Base-by-base conservation (phyloP, 495 filamentous ascomycete genomes). In the Annulohypoxylon maeteangense region DNA sequence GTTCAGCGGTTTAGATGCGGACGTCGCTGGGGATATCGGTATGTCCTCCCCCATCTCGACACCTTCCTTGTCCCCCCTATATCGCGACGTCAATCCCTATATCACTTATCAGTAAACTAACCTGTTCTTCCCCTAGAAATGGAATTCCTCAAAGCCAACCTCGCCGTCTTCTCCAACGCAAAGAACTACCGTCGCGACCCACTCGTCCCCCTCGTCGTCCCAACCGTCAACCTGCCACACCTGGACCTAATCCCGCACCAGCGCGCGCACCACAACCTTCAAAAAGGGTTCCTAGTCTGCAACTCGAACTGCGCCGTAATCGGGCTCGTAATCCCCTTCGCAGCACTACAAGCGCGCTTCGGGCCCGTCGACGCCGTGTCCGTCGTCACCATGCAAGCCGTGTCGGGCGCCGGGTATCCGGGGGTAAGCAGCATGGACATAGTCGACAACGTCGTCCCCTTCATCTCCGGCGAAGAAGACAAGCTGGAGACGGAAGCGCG, bases 271-370 rank as follows among this genome's bases (percentile, higher is more conserved):
- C 87, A 89, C 68, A 81, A 80, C n/a, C 81, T 93, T 40, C 81
- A 89, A 60, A 92, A 91, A 78, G 93, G 93, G 12, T 94, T 95
- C 79, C 78, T 95, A 58, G 90, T 95, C 44, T 95, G 92, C 84
- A 95, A 95, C 82, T 93, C 91, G 62, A 95, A 96, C 83, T 96
- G 93, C 81, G 92, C 92, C 20, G 93, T 95, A 59, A 95, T 95
- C 74, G 93, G 93, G 16, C 86, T 95, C 55, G 93, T 94, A 53
- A 93, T 95, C 63, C 93, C 93, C n/a, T 91, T 94, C 75, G 93
- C 92, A 18, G 93, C 91, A 20, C 86, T 96, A 36, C 89, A 92
- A 78, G 87, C 90, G 38, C 86, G 86, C 73, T 94, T 95, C 76
- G 93, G 92, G 32, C 84, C 85, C 42, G 87, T 96, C 64, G 88